Evolutionary conservation across 345 rosid species (phyloP), one percentile per base, ranked within the genome.

Genomic region (Lepidium aucheri): DNA sequence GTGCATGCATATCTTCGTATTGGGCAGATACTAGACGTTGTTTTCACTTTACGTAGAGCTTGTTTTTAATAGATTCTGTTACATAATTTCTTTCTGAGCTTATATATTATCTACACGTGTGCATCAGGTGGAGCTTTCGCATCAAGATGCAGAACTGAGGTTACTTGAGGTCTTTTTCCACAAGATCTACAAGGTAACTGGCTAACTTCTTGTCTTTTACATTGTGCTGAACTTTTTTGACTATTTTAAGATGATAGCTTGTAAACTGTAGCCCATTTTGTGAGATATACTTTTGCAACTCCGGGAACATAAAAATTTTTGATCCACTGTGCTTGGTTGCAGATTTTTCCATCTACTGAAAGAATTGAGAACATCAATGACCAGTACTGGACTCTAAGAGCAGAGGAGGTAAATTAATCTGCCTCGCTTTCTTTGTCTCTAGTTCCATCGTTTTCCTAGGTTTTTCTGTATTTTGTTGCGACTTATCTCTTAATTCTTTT

Each of bases 321-420:
- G 16, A 53, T 67, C 40, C 33, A 46, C 45, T 67, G 12, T 70
- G 30, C 33, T 20, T 60, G 35, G 50, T 69, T 81, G 65, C 91
- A 94, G 99, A 85, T 85, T 50, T 94, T 90, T 79, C 85, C 96
- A 16, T 76, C 84, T 33, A 73, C 69, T 77, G 99, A 94, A 77
- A 88, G 75, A 77, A 94, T 94, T 57, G 99, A 94, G 83, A 94
- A 88, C 66, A 94, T 94, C 65, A 90, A 90, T 85, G 99, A 94
- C 68, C 96, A 90, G 74, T 94, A 90, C 75, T 94, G 97, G 99
- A 94, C 97, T 38, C 68, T 94, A 43, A 92, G 99, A 11, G 97
- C 96, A 62, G 99, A 94, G 69, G 99, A 94, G 99, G 99, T 74
- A 78, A 69, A 73, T 77, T 45, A 17, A 32, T 38, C 32, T 50